These are phyloP conservation scores for Xylaria sp. DNA, from an alignment of 2,329 filamentous ascomycete genomes.

Conservation along the genomic window DNA sequence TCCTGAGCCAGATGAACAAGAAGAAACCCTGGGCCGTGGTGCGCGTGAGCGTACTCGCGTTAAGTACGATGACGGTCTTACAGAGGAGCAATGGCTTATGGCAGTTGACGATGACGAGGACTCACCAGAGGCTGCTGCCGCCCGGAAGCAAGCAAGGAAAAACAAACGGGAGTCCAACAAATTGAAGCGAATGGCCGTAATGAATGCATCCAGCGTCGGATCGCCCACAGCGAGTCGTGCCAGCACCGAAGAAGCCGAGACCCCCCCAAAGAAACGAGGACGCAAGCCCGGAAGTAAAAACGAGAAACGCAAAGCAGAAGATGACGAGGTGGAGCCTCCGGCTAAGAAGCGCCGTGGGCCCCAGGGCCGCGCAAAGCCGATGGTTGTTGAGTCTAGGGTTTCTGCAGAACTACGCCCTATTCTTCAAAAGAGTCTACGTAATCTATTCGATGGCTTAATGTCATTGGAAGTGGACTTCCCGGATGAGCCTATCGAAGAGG, in stretches of 20 bases:
- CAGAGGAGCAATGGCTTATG: slow-evolving; percentile 98
- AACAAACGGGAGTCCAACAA: slow-evolving; percentile 81
- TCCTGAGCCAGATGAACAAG: slow-evolving; percentile 77
- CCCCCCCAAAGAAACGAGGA: slow-evolving; percentile 79
- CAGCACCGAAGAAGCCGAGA: slow-evolving; percentile 80
- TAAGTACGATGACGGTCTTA: slow-evolving; percentile 95
- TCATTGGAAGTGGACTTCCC: slow-evolving; percentile 80
- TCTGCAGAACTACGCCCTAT: slow-evolving; percentile 71
- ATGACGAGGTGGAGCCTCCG: slow-evolving; percentile 77
- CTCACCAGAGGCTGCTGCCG: slow-evolving; percentile 88
- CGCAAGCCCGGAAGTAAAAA: slow-evolving; percentile 76
- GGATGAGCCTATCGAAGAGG: slow-evolving; percentile 55
- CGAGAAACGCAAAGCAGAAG: slow-evolving; percentile 88
- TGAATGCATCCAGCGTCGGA: slow-evolving; percentile 57
- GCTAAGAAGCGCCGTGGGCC: slow-evolving; percentile 79
- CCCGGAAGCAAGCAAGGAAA: slow-evolving; percentile 84
- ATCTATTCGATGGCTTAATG: slow-evolving; percentile 80
- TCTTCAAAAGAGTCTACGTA: slow-evolving; percentile 80
- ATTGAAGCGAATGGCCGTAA: slow-evolving; percentile 58
- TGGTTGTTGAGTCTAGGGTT: slow-evolving; percentile 54
- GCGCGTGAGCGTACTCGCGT: slow-evolving; percentile 94
- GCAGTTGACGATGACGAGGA: slow-evolving; percentile 98
- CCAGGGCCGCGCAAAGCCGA: slow-evolving; percentile 70
- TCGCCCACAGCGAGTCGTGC: slow-evolving; percentile 81
- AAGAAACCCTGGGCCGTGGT: slow-evolving; percentile 82